Evolutionary conservation across 164 flowering plant genomes (phyloP), one percentile per base, ranked within the genome.

Genomic region (Magnolia kwangsiensis): DNA sequence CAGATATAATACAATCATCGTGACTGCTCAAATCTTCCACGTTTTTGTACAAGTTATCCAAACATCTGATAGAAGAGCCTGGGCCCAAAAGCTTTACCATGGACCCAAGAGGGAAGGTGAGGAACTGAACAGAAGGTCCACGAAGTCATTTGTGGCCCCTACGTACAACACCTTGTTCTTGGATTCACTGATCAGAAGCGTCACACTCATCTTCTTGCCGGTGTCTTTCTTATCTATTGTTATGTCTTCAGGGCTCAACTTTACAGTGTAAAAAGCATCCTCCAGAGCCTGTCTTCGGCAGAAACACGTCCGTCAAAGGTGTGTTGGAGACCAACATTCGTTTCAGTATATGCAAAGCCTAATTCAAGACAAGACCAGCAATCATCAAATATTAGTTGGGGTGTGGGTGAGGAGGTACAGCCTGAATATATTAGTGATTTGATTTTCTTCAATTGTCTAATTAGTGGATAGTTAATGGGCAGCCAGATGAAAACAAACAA

Each of bases 21-120:
- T 66, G 5, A 21, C 4, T 0, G 31, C 45, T 66, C 69, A 66
- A 66, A 66, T 24, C 69, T 66, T 67, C 50, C 29, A 67, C 71
- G 19, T 50, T 67, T 1, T 16, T 13, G 71, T 67, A 31, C 45
- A 67, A 67, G 50, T 67, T 67, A 31, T 24, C 71, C 31, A 67
- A 31, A 31, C 71, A 67, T 27, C 49, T 2, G 61, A 55, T 11
- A 8, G 61, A 55, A 55, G 61, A 55, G 10, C 61, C 61, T 16
- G 61, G 61, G 61, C 61, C 61, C 7, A 77, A 50, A 29, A 75
- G 76, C 18, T 75, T 29, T 9, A 59, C 64, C 3, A 75, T n/a
- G 6, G 76, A 64, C 0, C 82, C 82, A 0, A 82, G 37, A 1
- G 82, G 80, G 20, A 77, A 71, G 8, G 72, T 75, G 49, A 77